A percentile compares a stretch with the other conserved stretches of the same genome.
These are phyloP conservation scores for Ceriops tagal DNA, from an alignment of 345 rosid species.

Conservation along the genomic window DNA sequence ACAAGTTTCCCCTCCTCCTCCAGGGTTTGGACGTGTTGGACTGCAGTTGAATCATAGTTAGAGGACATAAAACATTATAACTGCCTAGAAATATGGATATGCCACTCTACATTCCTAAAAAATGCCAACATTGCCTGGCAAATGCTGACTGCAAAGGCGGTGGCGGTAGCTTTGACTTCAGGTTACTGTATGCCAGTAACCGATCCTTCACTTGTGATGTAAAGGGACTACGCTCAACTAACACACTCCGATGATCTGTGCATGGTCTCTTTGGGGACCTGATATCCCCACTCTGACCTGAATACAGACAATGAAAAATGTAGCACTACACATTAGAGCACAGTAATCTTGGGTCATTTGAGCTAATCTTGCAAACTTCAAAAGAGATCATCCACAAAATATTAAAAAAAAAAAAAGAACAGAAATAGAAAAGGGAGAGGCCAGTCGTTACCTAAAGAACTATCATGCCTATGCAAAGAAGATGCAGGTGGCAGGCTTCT, in stretches of 20 bases:
- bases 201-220: conserved; percentile 34
- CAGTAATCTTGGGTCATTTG: conserved; percentile 1
- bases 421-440: not conserved
- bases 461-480: conserved; percentile 20
- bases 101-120: not conserved
- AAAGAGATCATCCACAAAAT: not conserved
- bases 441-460: conserved; percentile 4
- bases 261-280: conserved; percentile 38
- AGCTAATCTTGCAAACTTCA: not conserved
- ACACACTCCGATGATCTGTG: conserved; percentile 71
- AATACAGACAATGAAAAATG: conserved; percentile 12
- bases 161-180: conserved; percentile 30
- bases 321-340: not conserved
- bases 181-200: conserved; percentile 16
- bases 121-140: conserved; percentile 25
- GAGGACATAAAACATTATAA: not conserved
- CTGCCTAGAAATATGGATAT: not conserved
- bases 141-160: conserved; percentile 35
- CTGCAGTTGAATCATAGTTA: conserved; percentile 33
- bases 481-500: conserved; percentile 20
- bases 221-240: conserved; percentile 63
- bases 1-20: conserved; percentile 98
- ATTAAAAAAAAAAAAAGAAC: not conserved
- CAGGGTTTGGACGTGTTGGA: conserved; percentile 90
- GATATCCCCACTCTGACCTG: conserved; percentile 87